Evolutionary conservation across 192 early-diverging fungal genomes (phyloP), one percentile per base, ranked within the genome.

Genomic region (Rhizophlyctis rosea): DNA sequence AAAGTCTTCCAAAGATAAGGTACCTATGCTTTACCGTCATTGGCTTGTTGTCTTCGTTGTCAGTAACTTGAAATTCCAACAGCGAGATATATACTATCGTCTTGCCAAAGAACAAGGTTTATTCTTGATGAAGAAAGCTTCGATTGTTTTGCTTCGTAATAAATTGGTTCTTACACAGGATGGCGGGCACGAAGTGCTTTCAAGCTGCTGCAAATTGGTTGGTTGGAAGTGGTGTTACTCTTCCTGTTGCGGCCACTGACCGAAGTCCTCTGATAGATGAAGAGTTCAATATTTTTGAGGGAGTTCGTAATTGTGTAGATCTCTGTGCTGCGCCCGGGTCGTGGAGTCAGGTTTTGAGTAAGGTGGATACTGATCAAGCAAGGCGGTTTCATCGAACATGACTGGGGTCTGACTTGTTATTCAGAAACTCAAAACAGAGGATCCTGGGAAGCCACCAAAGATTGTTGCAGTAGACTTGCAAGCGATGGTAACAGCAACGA

Each of bases 141-240:
- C n/a, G n/a, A n/a, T n/a, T n/a, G n/a, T n/a, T n/a, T n/a, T n/a
- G n/a, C n/a, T n/a, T n/a, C n/a, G n/a, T n/a, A n/a, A n/a, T n/a
- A n/a, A n/a, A n/a, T n/a, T n/a, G n/a, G n/a, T n/a, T n/a, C n/a
- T n/a, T n/a, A n/a, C n/a, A n/a, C n/a, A n/a, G n/a, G 94, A 30
- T 98, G 93, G 93, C 80, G 96, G 34, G 96, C 96, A 9, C 82
- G 96, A 54, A 91, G 88, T 70, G 95, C 97, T 2, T 99, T 96
- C 82, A 99, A 99, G 75, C 79, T 99, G 52, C 80, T 97, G 39
- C 95, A 99, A 62, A 77, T 99, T 50, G 90, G 78, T 79, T 56
- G 3, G 48, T 62, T 0, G 27, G 31, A 21, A 2, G 24, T 32
- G 61, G 27, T 4, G 14, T 13, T n/a, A 50, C 48, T 50, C 2